Conservation (phyloP, 2,329 filamentous ascomycete species). For the Atkinsonella hypoxylon region DNA sequence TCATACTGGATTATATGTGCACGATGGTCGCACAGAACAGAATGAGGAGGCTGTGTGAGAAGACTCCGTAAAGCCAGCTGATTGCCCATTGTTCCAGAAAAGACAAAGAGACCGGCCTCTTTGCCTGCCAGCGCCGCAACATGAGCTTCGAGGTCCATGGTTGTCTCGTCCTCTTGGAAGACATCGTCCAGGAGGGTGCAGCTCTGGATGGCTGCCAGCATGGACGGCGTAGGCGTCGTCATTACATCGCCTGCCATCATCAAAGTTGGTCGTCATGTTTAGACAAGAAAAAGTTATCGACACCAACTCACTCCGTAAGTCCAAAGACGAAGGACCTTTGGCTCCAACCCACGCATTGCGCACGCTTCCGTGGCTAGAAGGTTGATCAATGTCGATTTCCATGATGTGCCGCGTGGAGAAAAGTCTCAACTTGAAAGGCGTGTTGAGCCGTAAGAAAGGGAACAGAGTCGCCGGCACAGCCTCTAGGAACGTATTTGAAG, state of each 20-base stretch:
- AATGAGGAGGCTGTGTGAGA: conserved; percentile 67
- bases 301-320: conserved; percentile 11
- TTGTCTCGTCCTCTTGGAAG: conserved; percentile 68
- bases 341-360: conserved; percentile 11
- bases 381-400: neutral
- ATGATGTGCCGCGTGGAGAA: neutral
- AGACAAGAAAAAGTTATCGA: neutral
- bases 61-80: conserved; percentile 72
- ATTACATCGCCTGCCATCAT: conserved; percentile 33
- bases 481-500: neutral
- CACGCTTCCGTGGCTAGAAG: neutral
- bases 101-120: conserved; percentile 65
- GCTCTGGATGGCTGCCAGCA: conserved; percentile 67
- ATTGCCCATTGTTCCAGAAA: conserved; percentile 92
- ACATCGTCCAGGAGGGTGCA: conserved; percentile 77
- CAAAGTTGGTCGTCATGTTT: neutral
- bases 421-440: neutral
- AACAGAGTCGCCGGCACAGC: neutral
- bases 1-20: conserved; percentile 64
- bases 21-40: conserved; percentile 66
- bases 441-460: neutral
- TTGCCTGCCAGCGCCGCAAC: conserved; percentile 64
- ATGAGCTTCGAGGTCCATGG: conserved; percentile 61
- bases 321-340: conserved; percentile 10
- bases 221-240: conserved; percentile 66